Percentiles rank a stretch among this genome's conserved stretches.
phyloP scores from a whole-genome alignment of 2,329 filamentous ascomycete genomes.

The Passalora sequoiae region DNA sequence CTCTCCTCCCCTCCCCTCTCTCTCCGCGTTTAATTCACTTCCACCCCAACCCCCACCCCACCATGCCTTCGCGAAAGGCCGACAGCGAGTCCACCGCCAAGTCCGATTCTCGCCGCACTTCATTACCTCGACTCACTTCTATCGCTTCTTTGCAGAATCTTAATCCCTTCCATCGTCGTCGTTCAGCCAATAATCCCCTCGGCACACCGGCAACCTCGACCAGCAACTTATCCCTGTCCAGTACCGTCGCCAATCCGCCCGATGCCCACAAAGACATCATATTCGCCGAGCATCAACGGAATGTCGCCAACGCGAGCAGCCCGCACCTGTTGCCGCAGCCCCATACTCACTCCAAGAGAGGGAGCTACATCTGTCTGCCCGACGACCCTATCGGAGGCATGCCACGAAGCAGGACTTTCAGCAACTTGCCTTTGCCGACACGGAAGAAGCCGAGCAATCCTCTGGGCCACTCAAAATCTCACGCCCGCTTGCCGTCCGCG shows the following conservation, averaged over 20 bases:
- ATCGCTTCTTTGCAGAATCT: constrained; percentile 32
- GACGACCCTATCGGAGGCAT: constrained; percentile 32
- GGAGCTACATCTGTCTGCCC: constrained; percentile 32
- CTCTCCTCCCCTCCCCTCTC: no score
- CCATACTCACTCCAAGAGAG: constrained; percentile 17
- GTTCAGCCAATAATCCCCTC: constrained; percentile 25
- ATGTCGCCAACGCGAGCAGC: constrained; percentile 5
- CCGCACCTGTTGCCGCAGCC: constrained; percentile 9
- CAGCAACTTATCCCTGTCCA: constrained; percentile 26
- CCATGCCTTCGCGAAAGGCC: constrained; percentile 24
- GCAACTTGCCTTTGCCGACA: constrained; percentile 32
- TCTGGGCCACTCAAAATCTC: constrained; percentile 26
- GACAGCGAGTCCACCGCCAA: constrained; percentile 19
- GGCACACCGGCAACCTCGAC: constrained; percentile 20
- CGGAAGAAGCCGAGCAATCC: constrained; percentile 20
- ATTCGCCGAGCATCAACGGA: constrained; percentile 2
- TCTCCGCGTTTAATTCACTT: no score
- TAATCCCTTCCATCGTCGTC: constrained; percentile 34
- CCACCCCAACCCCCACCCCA: not conserved
- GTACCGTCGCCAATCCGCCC: constrained; percentile 17
- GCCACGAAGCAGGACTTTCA: constrained; percentile 34
- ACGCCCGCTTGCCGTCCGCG: constrained; percentile 26
- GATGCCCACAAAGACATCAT: constrained; percentile 7
- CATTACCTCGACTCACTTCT: constrained; percentile 31
- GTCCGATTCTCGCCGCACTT: constrained; percentile 20